These are phyloP conservation scores for Aspergillus carbonarius DNA, from an alignment of 2,329 filamentous ascomycete genomes.

Conservation along the genomic window DNA sequence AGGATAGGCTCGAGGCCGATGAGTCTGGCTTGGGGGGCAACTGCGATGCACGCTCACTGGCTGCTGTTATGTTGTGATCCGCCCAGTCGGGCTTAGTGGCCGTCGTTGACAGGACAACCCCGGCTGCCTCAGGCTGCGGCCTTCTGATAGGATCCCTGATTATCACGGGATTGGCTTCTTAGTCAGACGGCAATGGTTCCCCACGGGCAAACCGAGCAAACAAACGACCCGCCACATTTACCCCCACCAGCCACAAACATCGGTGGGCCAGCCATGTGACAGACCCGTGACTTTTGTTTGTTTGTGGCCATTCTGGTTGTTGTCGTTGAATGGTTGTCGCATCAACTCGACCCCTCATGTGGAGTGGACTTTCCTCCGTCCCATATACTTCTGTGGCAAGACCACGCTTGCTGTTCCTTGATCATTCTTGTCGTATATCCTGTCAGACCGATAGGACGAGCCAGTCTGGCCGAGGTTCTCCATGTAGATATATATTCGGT, in stretches of 20 bases:
- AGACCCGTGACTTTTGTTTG: neutral
- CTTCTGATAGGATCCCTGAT: neutral
- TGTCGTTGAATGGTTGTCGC: neutral
- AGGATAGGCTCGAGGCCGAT: conserved; percentile 26
- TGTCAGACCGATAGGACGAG: too few species aligned
- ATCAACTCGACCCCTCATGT: neutral
- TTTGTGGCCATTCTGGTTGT: neutral
- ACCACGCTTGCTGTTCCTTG: neutral
- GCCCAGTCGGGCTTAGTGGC: conserved; percentile 32
- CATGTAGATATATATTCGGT: too few species aligned
- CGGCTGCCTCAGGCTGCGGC: conserved; percentile 24
- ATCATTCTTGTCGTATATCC: neutral
- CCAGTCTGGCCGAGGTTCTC: too few species aligned
- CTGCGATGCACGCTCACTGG: conserved; percentile 34
- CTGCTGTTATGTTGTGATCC: conserved; percentile 43
- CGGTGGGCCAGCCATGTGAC: neutral
- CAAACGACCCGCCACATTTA: neutral
- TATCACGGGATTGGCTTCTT: neutral
- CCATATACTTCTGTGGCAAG: neutral
- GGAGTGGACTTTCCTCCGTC: neutral
- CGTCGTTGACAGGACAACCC: conserved; percentile 42
- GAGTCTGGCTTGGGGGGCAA: conserved; percentile 30
- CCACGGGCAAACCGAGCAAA: conserved; percentile 17
- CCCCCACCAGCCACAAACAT: neutral
- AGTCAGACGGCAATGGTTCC: conserved; percentile 2